Percentiles rank a stretch among this genome's conserved stretches.
Evolutionary conservation across 2,329 filamentous ascomycete species (phyloP).

Genomic region (Aspergillus sp.): DNA sequence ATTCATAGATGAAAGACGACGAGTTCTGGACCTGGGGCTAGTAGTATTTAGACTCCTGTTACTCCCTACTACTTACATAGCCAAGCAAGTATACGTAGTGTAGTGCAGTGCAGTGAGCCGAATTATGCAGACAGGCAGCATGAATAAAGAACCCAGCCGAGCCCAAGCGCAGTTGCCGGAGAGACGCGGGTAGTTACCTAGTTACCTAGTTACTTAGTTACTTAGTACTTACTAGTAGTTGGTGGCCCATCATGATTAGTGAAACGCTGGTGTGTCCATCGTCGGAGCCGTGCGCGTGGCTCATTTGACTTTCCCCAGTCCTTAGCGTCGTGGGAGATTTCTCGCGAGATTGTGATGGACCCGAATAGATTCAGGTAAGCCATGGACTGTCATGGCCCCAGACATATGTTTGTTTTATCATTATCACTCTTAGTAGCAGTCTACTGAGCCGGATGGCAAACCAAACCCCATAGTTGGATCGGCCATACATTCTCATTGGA

Average conservation of each 20-base stretch:
- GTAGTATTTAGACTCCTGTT: not conserved
- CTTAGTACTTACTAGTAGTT: too few relatives aligned
- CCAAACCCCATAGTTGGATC: too few relatives aligned
- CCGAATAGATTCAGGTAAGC: not conserved
- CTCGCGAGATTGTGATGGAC: not conserved
- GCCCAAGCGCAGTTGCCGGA: conserved; percentile 18
- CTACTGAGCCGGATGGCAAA: too few relatives aligned
- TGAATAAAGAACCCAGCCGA: not conserved
- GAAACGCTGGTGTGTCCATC: conserved; percentile 28
- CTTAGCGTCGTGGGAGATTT: conserved; percentile 5
- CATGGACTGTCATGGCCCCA: too few relatives aligned
- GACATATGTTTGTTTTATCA: too few relatives aligned
- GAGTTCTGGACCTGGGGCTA: not conserved
- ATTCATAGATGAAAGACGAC: not conserved
- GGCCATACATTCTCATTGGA: too few relatives aligned
- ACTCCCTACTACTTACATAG: not conserved
- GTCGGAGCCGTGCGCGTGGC: conserved; percentile 17
- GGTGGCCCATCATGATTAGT: conserved; percentile 12
- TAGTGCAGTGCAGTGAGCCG: not conserved
- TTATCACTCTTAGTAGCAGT: too few relatives aligned
- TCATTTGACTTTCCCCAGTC: conserved; percentile 10
- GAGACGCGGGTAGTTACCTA: conserved; percentile 11
- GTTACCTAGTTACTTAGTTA: too few relatives aligned
- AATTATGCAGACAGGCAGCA: not conserved
- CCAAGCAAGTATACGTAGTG: not conserved